Evolutionary conservation across 306 rosid species (phyloP), one percentile per base, ranked within the genome.

Genomic region (Medicago lupulina): DNA sequence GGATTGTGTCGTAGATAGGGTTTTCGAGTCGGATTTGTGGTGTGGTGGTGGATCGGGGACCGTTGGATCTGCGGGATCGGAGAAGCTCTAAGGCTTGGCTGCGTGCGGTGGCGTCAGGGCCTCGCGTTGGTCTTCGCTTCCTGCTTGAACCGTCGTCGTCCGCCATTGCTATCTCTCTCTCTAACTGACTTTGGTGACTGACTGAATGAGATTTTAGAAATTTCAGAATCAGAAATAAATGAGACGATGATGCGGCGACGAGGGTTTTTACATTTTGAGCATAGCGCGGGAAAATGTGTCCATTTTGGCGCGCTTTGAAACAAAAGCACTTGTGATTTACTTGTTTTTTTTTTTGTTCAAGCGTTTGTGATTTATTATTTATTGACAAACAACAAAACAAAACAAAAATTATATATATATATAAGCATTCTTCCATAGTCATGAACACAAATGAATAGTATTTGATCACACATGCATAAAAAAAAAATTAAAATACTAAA

Each of bases 11-110:
- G 69, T 92, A 92, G 57, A 95, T 71, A 18, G 91, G 97, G 23
- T 85, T 83, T 73, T 95, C 96, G 63, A 95, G 67, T 87, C 88
- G 90, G 83, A 95, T 76, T 67, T 90, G 96, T 60, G 86, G 86
- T 14, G 71, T 87, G 2, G 84, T 86, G 55, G 44, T 62, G 0
- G 96, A 87, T 60, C 96, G 84, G 39, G 89, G 96, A 55, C 90
- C 92, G 1, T 92, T 89, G 10, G 86, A 75, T 4, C 80, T 81
- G 15, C 84, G 89, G 40, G 96, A 87, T 74, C 76, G 88, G 9
- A 95, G 97, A 31, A 87, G 97, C 71, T 95, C 93, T 16, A 95
- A 67, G 41, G 99, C 97, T 67, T 78, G 80, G 39, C 85, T 63
- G 50, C 92, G 92, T 2, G 86, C 85, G 5, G 84, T 5, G 23